Conservation (phyloP, 2,329 filamentous ascomycete species). For the Cladosporium oxysporum region DNA sequence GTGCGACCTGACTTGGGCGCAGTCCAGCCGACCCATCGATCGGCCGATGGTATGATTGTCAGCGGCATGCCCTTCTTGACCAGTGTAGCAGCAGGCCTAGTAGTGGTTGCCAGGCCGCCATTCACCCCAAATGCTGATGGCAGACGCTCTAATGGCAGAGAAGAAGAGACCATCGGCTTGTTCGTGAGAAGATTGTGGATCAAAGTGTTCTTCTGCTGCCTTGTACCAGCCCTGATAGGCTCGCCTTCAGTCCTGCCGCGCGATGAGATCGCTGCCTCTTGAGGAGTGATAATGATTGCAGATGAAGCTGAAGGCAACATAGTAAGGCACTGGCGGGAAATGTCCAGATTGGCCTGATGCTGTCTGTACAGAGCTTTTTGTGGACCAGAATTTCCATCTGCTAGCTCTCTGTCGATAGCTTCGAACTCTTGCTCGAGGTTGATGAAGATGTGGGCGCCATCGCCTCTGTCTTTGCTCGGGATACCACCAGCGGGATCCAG, state of each 20-base stretch:
- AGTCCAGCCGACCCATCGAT: slow-evolving; percentile 63
- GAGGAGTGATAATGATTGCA: slow-evolving; percentile 82
- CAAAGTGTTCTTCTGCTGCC: slow-evolving; percentile 74
- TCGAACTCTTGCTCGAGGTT: slow-evolving; percentile 90
- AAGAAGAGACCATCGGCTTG: slow-evolving; percentile 89
- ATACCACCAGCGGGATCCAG: slow-evolving; percentile 86
- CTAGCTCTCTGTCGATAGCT: slow-evolving; percentile 60
- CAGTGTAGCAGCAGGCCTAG: slow-evolving; percentile 66
- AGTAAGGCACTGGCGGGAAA: slow-evolving; percentile 69
- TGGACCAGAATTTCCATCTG: background rate
- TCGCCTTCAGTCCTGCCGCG: slow-evolving; percentile 28
- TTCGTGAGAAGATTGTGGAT: slow-evolving; percentile 97
- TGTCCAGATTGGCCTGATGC: slow-evolving; percentile 70
- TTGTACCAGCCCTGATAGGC: slow-evolving; percentile 46
- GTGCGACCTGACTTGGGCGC: slow-evolving; percentile 62
- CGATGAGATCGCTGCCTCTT: slow-evolving; percentile 70
- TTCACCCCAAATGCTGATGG: slow-evolving; percentile 31
- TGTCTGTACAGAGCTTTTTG: slow-evolving; percentile 37
- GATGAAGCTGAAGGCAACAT: slow-evolving; percentile 83
- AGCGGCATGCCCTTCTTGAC: slow-evolving; percentile 90
- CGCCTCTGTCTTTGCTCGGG: slow-evolving; percentile 63
- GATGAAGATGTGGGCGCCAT: slow-evolving; percentile 76
- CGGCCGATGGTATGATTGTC: slow-evolving; percentile 74
- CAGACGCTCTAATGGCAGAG: slow-evolving; percentile 73
- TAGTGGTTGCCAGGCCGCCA: slow-evolving; percentile 20